Percentiles rank a stretch among this genome's conserved stretches.
Evolutionary conservation across 2,329 filamentous ascomycete species (phyloP).

Genomic region (Exophiala lecanii-corni): DNA sequence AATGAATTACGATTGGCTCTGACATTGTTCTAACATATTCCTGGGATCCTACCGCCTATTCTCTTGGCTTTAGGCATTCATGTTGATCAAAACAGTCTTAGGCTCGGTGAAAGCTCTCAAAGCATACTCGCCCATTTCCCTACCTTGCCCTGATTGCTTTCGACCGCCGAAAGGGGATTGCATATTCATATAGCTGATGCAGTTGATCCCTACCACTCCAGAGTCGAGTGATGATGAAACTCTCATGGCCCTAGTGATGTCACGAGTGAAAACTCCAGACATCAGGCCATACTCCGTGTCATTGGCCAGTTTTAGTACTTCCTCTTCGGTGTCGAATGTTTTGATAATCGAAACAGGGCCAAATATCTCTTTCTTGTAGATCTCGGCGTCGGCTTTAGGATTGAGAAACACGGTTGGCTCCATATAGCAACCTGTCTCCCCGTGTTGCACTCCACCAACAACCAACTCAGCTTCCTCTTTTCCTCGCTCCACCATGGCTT

Average conservation of each 20-base stretch:
- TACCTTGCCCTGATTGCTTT: slow-evolving; percentile 46
- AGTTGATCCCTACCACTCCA: slow-evolving; percentile 44
- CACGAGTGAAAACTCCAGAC: slow-evolving; percentile 36
- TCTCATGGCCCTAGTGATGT: slow-evolving; percentile 37
- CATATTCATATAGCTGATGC: slow-evolving; percentile 43
- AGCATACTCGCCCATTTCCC: slow-evolving; percentile 44
- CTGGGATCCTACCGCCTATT: no score
- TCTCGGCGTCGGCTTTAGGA: slow-evolving; percentile 32
- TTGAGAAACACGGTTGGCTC: slow-evolving; percentile 36
- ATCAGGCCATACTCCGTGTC: slow-evolving; percentile 39
- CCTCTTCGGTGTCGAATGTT: slow-evolving; percentile 36
- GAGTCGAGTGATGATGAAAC: slow-evolving; percentile 38
- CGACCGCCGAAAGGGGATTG: slow-evolving; percentile 44
- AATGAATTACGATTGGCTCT: no score
- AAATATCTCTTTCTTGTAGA: slow-evolving; percentile 39
- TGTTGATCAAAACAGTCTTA: slow-evolving; percentile 13
- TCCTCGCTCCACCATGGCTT: slow-evolving; percentile 39
- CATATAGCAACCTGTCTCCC: slow-evolving; percentile 36
- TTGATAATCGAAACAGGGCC: slow-evolving; percentile 38
- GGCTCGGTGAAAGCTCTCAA: slow-evolving; percentile 11
- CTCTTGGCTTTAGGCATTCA: no score
- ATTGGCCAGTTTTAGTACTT: slow-evolving; percentile 36
- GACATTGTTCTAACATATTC: no score
- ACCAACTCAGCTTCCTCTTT: slow-evolving; percentile 44
- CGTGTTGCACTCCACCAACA: slow-evolving; percentile 32